Percentiles rank a stretch among this genome's conserved stretches.
phyloP scores from a whole-genome alignment of 2,329 filamentous ascomycete species.

The Cladophialophora immunda region DNA sequence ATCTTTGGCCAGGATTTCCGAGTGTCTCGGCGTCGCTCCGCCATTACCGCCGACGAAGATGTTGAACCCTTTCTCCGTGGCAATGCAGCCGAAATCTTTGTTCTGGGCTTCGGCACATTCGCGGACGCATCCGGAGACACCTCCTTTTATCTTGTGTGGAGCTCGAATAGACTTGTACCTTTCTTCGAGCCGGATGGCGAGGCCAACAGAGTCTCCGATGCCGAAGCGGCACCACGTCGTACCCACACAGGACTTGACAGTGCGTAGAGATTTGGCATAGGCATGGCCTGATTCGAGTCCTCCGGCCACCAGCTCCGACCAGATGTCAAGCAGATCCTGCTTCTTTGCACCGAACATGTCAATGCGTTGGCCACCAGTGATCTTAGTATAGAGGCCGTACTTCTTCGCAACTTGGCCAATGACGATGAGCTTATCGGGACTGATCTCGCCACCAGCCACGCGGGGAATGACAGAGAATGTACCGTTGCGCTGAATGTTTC shows the following conservation, averaged over 20 bases:
- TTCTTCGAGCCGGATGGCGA: constrained; percentile 87
- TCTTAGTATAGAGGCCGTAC: constrained; percentile 87
- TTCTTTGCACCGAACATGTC: constrained; percentile 93
- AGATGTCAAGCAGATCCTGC: constrained; percentile 83
- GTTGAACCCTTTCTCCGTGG: constrained; percentile 92
- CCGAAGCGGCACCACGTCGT: constrained; percentile 92
- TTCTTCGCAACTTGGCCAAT: constrained; percentile 86
- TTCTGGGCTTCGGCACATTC: constrained; percentile 93
- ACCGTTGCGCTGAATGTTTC: constrained; percentile 89
- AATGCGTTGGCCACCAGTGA: constrained; percentile 89
- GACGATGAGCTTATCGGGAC: constrained; percentile 81
- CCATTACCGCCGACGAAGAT: constrained; percentile 91
- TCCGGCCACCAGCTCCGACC: constrained; percentile 79
- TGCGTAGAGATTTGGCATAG: constrained; percentile 87
- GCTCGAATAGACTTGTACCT: constrained; percentile 90
- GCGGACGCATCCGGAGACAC: constrained; percentile 88
- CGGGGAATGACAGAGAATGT: constrained; percentile 89
- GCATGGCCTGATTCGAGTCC: constrained; percentile 92
- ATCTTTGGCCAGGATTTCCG: constrained; percentile 84
- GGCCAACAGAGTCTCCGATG: constrained; percentile 87
- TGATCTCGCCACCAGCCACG: constrained; percentile 85
- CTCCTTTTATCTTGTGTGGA: constrained; percentile 91
- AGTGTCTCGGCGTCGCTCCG: constrained; percentile 82
- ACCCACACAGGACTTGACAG: constrained; percentile 87
- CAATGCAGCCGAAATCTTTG: constrained; percentile 93